Evolutionary conservation across 352 stramenopile species (phyloP).

Genomic region (Globisporangium cederbergense): DNA sequence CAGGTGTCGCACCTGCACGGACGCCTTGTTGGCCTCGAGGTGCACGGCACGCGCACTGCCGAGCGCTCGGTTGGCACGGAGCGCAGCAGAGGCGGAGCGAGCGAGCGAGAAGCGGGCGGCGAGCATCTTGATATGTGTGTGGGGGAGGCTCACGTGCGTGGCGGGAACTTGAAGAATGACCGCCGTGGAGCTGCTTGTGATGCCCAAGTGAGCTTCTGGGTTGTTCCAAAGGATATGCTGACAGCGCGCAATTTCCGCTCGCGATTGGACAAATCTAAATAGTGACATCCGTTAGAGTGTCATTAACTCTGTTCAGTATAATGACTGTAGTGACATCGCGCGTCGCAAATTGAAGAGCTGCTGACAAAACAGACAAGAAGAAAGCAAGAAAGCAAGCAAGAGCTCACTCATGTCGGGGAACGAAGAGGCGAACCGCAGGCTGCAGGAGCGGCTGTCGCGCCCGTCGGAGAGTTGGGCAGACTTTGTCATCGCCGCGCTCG

Average conservation of each 20-base stretch:
- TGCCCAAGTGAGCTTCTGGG: neutral
- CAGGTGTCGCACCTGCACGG: conserved; percentile 39
- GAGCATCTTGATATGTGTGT: conserved; percentile 6
- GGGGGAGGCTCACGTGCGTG: neutral
- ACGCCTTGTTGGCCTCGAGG: conserved; percentile 57
- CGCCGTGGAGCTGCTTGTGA: neutral
- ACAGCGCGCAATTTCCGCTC: conserved; percentile 1
- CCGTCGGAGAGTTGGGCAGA: conserved; percentile 65
- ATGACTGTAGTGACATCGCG: neutral
- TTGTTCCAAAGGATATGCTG: neutral
- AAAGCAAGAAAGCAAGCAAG: neutral
- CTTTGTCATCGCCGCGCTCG: conserved; percentile 49
- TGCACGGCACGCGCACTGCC: conserved; percentile 38
- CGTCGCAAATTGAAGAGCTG: neutral
- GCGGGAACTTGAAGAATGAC: conserved; percentile 11
- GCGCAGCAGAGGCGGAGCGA: conserved; percentile 6
- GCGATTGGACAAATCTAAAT: conserved; percentile 9
- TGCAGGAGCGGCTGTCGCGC: conserved; percentile 45
- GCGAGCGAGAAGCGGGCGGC: conserved; percentile 7
- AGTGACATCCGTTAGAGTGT: neutral
- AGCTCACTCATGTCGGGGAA: neutral
- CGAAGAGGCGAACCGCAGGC: conserved; percentile 20
- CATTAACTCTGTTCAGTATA: neutral
- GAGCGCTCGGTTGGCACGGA: conserved; percentile 15
- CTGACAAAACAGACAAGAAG: neutral